Conservation (phyloP, 1,284 basidiomycete species). For the Moesziomyces sp. region DNA sequence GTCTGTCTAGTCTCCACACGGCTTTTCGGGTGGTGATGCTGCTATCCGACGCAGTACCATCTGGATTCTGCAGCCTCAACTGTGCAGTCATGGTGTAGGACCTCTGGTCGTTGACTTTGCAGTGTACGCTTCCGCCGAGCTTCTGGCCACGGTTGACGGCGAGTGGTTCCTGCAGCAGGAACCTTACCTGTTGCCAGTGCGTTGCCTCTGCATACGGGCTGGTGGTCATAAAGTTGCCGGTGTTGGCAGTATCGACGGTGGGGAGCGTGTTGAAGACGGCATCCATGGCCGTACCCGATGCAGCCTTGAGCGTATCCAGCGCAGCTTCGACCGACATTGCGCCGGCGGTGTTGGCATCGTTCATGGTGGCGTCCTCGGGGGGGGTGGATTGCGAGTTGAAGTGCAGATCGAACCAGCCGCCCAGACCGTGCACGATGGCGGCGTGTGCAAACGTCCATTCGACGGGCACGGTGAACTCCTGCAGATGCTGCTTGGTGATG, state of each 20-base stretch:
- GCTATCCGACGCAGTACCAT: constrained; percentile 24
- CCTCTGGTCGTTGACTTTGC: constrained; percentile 58
- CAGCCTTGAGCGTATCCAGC: constrained; percentile 14
- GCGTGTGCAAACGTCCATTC: constrained; percentile 48
- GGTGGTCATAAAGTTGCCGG: constrained; percentile 58
- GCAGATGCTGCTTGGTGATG: constrained; percentile 50
- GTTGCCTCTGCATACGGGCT: constrained; percentile 62
- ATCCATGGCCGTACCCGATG: constrained; percentile 13
- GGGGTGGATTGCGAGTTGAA: constrained; percentile 49
- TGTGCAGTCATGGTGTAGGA: constrained; percentile 56
- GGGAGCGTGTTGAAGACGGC: constrained; percentile 21
- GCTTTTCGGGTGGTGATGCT: constrained; percentile 26
- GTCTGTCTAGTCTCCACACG: constrained; percentile 60
- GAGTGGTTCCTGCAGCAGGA: constrained; percentile 60
- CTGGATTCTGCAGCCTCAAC: constrained; percentile 29
- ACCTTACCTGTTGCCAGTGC: constrained; percentile 65
- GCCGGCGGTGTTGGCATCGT: constrained; percentile 10
- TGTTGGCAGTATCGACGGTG: constrained; percentile 16
- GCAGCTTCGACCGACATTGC: constrained; percentile 21
- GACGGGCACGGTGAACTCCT: constrained; percentile 58
- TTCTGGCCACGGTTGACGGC: constrained; percentile 62
- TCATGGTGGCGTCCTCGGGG: constrained; percentile 20
- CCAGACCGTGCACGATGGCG: constrained; percentile 59
- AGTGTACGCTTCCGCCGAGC: constrained; percentile 56
- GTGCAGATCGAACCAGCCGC: constrained; percentile 64